phyloP scores from a whole-genome alignment of 2,329 filamentous ascomycete genomes.

The Albophoma yamanashiensis region DNA sequence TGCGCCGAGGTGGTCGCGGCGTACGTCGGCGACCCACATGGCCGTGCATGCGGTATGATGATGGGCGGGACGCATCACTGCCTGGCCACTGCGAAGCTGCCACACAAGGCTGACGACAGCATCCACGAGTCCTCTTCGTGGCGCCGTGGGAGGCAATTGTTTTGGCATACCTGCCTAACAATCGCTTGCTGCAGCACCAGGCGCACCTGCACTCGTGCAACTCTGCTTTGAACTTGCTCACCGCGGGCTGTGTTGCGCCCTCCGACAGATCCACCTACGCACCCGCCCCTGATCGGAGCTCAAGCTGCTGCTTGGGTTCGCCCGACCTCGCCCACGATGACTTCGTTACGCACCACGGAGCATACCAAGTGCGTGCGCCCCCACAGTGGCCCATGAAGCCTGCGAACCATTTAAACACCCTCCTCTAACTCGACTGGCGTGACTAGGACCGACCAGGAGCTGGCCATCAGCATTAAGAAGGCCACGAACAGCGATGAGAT shows the following conservation, averaged over 20 bases:
- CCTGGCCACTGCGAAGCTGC: constrained; percentile 2
- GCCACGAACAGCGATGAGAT: constrained; percentile 59
- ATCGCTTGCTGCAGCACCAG: background rate
- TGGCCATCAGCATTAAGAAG: constrained; percentile 60
- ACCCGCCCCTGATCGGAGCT: constrained; percentile 1
- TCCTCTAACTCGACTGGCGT: constrained; percentile 1
- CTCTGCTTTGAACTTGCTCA: background rate
- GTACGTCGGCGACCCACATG: background rate
- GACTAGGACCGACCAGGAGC: constrained; percentile 53
- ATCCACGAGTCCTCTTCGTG: constrained; percentile 1
- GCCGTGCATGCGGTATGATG: background rate
- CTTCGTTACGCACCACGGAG: constrained; percentile 21
- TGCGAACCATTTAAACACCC: background rate
- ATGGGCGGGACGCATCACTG: background rate
- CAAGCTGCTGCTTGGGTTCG: constrained; percentile 1
- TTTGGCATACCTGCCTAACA: background rate
- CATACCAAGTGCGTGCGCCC: constrained; percentile 23
- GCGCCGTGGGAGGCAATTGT: background rate
- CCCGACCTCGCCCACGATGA: constrained; percentile 11
- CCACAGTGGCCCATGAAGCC: background rate
- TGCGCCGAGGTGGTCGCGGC: background rate
- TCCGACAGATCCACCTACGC: background rate
- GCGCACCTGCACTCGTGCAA: background rate
- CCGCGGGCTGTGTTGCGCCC: background rate
- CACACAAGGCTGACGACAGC: constrained; percentile 6